Evolutionary conservation across 257 asterid species (phyloP), one percentile per base, ranked within the genome.

Genomic region (Striga asiatica): DNA sequence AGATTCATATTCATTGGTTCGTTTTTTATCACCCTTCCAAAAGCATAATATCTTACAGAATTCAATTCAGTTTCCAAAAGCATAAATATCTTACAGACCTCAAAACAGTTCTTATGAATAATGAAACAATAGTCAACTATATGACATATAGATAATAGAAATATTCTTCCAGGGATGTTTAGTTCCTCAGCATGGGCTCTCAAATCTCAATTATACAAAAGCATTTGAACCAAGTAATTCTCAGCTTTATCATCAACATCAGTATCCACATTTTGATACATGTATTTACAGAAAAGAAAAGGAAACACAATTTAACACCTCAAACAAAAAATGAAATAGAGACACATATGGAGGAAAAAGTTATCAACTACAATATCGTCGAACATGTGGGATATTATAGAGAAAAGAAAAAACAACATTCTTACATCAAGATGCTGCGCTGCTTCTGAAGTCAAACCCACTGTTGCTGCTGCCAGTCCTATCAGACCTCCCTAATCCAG

Each of bases 381-480:
- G n/a, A n/a, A n/a, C n/a, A n/a, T n/a, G n/a, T n/a, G n/a, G n/a
- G n/a, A n/a, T n/a, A n/a, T n/a, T n/a, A n/a, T 6, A 6, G 42
- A 16, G 42, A 34, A 34, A 16, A 51, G 21, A 10, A 35, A 25
- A 35, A 7, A 1, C 43, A 37, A 22, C 60, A 61, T 42, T 62
- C 76, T 73, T 69, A 89, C 98, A 78, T 89, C 98, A 56, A 91
- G 98, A 76, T 91, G 98, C 23, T 83, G 89, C 4, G 94, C 70
- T 62, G 98, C 96, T 70, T 91, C 94, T 5, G 92, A 71, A 61
- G 89, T 80, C 88, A 91, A 80, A 43, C 92, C 98, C 50, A 91
- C 95, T 20, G 98, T 91, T n/a, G 88, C 98, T 16, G 98, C 98
- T 6, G 98, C 98, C 84, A 91, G 73, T 57, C 98, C 98, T 62